Conservation (phyloP, 345 rosid genomes). For the Rhodomyrtus tomentosa region DNA sequence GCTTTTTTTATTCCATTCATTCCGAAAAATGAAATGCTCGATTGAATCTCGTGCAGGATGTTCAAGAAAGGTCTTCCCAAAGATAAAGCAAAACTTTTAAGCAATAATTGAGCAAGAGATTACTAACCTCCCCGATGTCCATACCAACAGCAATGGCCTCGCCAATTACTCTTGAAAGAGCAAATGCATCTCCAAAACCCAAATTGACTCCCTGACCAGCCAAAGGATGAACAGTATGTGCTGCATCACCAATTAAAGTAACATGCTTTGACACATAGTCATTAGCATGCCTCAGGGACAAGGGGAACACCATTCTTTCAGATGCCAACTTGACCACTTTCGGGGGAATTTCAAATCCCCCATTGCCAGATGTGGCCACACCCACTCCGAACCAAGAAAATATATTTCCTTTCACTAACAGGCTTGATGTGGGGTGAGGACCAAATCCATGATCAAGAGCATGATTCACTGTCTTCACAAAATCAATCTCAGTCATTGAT, state of each 20-base stretch:
- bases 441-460: slow-evolving; percentile 83
- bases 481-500: slow-evolving; percentile 67
- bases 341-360: slow-evolving; percentile 70
- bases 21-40: background rate
- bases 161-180: slow-evolving; percentile 59
- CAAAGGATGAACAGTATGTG: slow-evolving; percentile 90
- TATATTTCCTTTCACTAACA: slow-evolving; percentile 11
- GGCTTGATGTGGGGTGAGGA: slow-evolving; percentile 58
- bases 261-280: slow-evolving; percentile 55
- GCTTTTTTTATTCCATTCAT: background rate
- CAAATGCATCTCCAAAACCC: slow-evolving; percentile 78
- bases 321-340: slow-evolving; percentile 67
- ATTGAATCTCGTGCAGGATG: background rate
- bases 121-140: slow-evolving; percentile 78
- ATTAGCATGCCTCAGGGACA: slow-evolving; percentile 73
- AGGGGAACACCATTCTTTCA: slow-evolving; percentile 74
- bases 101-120: background rate
- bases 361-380: slow-evolving; percentile 27
- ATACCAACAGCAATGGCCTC: slow-evolving; percentile 76
- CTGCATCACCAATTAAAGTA: slow-evolving; percentile 85
- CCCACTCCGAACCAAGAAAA: slow-evolving; percentile 56
- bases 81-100: background rate
- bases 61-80: background rate
- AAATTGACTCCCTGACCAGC: slow-evolving; percentile 98
- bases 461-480: slow-evolving; percentile 61